Evolutionary conservation across 192 early-diverging fungal genomes (phyloP), one percentile per base, ranked within the genome.

Genomic region (Backusella tarrabulga): DNA sequence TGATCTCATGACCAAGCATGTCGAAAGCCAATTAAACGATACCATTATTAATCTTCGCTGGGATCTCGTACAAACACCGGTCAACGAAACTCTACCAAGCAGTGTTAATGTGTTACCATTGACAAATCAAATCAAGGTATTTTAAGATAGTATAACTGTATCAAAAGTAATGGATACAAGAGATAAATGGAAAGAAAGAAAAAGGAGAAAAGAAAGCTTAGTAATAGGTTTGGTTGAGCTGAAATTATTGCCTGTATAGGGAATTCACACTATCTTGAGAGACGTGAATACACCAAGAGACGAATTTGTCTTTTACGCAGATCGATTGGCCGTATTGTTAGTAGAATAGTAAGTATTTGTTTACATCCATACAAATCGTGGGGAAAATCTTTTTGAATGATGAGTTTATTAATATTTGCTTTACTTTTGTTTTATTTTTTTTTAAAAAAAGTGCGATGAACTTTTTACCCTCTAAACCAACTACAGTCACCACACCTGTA

Each of bases 291-390:
- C 93, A 0, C 84, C 85, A 29, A 88, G 94, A 56, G 89, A 92
- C 73, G 95, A 98, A 81, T 97, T 98, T 84, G 91, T 96, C 38
- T 98, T 97, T 76, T 95, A 95, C 80, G 90, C 95, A 12, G 96
- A 98, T 78, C 90, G 97, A n/a, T 84, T 98, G 29, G 94, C 93
- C 19, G 88, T 93, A n/a, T 83, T 97, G 72, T 89, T 96, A 38
- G 91, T 97, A 34, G 97, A 98, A 84, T 76, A 89, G 92, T 93
- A 90, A 2, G 46, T 26, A 1, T 32, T 63, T 44, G 42, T 72
- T 8, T 4, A 67, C 7, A 32, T 9, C 0, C 54, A 68, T 26
- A 5, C 1, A 70, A 21, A 67, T 12, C 52, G 23, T 36, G 44
- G 41, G 32, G 5, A 15, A 35, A 54, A 15, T 44, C 15, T 15